phyloP scores from a whole-genome alignment of 768 basidiomycete species.

The Antrodiella citrinella region DNA sequence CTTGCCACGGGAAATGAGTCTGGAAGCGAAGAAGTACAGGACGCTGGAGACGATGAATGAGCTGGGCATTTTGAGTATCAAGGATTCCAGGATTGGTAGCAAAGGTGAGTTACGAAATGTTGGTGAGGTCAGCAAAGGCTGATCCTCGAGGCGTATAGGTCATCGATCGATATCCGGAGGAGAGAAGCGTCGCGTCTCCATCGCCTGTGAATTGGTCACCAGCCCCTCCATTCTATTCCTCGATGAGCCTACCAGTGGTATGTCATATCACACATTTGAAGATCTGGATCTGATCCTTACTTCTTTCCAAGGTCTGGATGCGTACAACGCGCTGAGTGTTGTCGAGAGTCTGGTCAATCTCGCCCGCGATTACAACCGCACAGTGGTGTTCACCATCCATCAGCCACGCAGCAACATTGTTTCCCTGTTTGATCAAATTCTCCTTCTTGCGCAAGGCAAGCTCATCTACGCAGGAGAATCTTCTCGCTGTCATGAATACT shows the following conservation, averaged over 20 bases:
- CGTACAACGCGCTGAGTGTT: conserved; percentile 94
- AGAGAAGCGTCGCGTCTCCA: conserved; percentile 93
- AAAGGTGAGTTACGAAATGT: conserved; percentile 69
- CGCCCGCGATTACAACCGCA: conserved; percentile 84
- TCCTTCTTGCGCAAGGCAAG: conserved; percentile 79
- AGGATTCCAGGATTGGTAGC: conserved; percentile 84
- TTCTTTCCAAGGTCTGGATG: conserved; percentile 63
- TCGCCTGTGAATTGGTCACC: conserved; percentile 97
- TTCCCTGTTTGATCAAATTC: conserved; percentile 85
- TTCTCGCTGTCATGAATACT: conserved; percentile 69
- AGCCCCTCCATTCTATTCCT: conserved; percentile 93
- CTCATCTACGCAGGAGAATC: conserved; percentile 81
- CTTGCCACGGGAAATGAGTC: conserved; percentile 90
- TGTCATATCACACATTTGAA: conserved; percentile 16
- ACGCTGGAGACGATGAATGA: conserved; percentile 96
- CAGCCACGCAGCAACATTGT: conserved; percentile 98
- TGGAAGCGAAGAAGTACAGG: conserved; percentile 90
- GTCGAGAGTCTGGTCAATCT: conserved; percentile 82
- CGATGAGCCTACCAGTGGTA: conserved; percentile 95
- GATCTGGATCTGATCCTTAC: too few species aligned
- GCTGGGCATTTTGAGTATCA: conserved; percentile 86
- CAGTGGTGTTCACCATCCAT: conserved; percentile 96
- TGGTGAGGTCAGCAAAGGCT: background rate
- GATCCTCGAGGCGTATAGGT: too few species aligned
- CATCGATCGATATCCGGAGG: conserved; percentile 92